Evolutionary conservation across 306 rosid genomes (phyloP), one percentile per base, ranked within the genome.

Genomic region (Senna siamea): DNA sequence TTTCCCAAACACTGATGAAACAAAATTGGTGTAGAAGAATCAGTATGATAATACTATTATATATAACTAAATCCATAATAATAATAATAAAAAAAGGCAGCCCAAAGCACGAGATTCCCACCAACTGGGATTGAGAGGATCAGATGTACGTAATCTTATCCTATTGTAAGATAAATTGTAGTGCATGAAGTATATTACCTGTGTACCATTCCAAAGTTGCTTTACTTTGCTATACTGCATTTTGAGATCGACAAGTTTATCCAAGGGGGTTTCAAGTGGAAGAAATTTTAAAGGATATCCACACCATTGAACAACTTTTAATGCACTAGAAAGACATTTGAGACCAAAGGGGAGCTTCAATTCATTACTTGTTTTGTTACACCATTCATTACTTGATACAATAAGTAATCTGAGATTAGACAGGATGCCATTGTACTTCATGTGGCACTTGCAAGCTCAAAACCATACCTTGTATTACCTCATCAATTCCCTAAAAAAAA

Each of bases 181-280:
- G 23, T 2, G 70, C 4, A 46, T 55, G 19, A 18, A 64, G 26
- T 9, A 41, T 12, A 4, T 23, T 4, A 65, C 70, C 54, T 44
- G 55, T 26, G 17, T 14, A 2, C 37, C 47, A 46, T 15, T 26
- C 71, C 71, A 66, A 44, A 66, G 72, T 66, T 66, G 71, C 11
- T 9, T 14, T 2, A 66, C 5, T 7, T 66, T 46, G 26, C 72
- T 46, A 7, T 0, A 7, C 7, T 5, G 15, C 56, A 66, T 26
- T 57, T 14, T n/a, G 5, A 57, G 26, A 6, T 57, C 63, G 23
- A 57, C 63, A 13, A 57, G 63, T 4, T 57, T 57, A 28, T 30
- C 15, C 40, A 57, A 26, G 0, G 38, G 40, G 0, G 19, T 57
- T 14, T 37, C 65, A 30, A 28, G 38, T 0, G 63, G 63, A 28